These are phyloP conservation scores for Colletotrichum sp. DNA, from an alignment of 2,329 filamentous ascomycete species.

Conservation along the genomic window DNA sequence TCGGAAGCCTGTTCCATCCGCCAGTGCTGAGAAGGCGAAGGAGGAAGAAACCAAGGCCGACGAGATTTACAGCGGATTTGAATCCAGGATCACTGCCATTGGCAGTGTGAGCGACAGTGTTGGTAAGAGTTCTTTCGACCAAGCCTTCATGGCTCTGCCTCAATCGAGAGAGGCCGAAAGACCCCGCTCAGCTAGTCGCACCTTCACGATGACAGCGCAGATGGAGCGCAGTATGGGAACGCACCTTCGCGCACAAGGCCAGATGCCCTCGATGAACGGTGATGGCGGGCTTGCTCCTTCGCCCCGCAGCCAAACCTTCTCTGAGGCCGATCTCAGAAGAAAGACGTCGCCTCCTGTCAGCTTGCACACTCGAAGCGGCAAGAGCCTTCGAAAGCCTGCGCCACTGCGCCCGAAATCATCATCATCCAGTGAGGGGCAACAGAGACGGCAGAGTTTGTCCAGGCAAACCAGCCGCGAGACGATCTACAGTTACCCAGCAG, in stretches of 20 bases:
- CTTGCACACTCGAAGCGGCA: slow-evolving; percentile 43
- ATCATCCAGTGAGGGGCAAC: slow-evolving; percentile 26
- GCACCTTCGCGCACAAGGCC: slow-evolving; percentile 6
- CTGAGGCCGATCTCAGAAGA: slow-evolving; percentile 29
- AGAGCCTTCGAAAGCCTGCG: slow-evolving; percentile 34
- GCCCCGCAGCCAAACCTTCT: slow-evolving; percentile 26
- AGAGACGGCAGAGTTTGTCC: slow-evolving; percentile 18
- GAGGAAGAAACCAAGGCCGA: slow-evolving; percentile 10
- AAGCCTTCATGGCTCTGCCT: slow-evolving; percentile 24
- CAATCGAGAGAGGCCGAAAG: neutral
- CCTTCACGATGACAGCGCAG: slow-evolving; percentile 34
- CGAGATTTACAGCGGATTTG: slow-evolving; percentile 19
- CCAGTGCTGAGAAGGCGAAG: neutral
- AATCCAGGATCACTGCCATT: slow-evolving; percentile 25
- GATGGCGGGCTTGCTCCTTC: neutral
- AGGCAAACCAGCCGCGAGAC: slow-evolving; percentile 24
- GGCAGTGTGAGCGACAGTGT: slow-evolving; percentile 25
- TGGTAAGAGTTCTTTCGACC: slow-evolving; percentile 31
- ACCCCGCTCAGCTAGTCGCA: slow-evolving; percentile 21
- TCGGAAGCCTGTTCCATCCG: slow-evolving; percentile 12
- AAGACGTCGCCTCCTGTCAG: slow-evolving; percentile 46
- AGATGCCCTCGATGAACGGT: neutral
- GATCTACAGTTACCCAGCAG: slow-evolving; percentile 22
- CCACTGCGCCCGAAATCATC: slow-evolving; percentile 41
- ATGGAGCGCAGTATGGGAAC: slow-evolving; percentile 28